Base-by-base conservation (phyloP, 495 filamentous ascomycete genomes). In the Hyphodiscus hymeniophilus region DNA sequence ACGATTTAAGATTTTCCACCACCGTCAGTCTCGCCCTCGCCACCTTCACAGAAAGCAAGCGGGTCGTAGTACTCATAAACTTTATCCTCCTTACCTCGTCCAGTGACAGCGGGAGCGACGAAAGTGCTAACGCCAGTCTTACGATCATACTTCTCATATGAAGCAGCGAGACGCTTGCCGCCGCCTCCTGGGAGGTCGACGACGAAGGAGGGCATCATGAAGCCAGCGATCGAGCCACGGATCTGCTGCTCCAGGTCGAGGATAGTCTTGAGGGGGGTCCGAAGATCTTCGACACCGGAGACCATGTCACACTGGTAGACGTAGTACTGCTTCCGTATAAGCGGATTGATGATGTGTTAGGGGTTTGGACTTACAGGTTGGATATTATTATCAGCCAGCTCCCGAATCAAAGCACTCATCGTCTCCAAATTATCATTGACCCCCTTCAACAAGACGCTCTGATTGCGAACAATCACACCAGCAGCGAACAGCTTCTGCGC, bases 181-280 rank as follows among this genome's bases (percentile, higher is more conserved):
- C 77, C 78, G 11, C 77, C 75, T 5, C 69, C 75, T 2, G 78
- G 78, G 18, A 81, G 66, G 57, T 82, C 78, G 34, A 80, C 75
- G 10, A 82, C 71, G 58, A 77, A 80, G 13, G 66, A 65, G 0
- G 78, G 78, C 52, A 68, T 75, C 66, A 74, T 68, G 63, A 80
- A 81, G 5, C 78, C 77, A 0, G 74, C 75, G 39, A 79, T 75
- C 1, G 67, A 73, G 26, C 77, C 77, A 7, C 75, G 71, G 42
- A 80, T 64, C 17, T 69, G 52, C 21, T 66, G 56, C 53, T 81
- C 76, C 3, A 80, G 60, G 20, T 73, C 66, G 16, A 79, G 66
- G 32, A 76, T 78, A 2, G 72, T 76, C 32, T 65, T 64, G 15
- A 82, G 65, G 18, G 75, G 75, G 16, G 76, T 81, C 36, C 78